Evolutionary conservation across 192 early-diverging fungal species (phyloP), one percentile per base, ranked within the genome.

Genomic region (Coemansia sp.): DNA sequence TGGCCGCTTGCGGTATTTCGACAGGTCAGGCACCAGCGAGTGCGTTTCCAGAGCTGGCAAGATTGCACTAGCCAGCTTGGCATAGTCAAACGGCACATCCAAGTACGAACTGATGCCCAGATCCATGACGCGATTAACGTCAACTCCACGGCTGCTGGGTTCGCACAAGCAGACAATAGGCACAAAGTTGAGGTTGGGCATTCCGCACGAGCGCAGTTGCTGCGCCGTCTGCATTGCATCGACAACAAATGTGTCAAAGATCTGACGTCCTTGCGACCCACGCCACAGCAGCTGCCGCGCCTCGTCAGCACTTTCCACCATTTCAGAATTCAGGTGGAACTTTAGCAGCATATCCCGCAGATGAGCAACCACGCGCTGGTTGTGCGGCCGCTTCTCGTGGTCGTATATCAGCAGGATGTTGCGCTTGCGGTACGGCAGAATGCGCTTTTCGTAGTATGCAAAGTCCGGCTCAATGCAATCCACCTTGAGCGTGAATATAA

Each of bases 401-500:
- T 81, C 83, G 49, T 86, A 84, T 55, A 90, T 68, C 16, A 83
- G 85, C 28, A 90, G 76, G 18, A 90, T 68, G 57, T 85, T 79
- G 47, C 86, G 82, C 60, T 84, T 84, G 46, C 74, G 52, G 52
- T 86, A 87, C 4, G 83, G 86, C 59, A 70, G 63, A n/a, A 77
- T 61, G 39, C 74, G 74, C 59, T 61, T 60, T 59, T 70, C 68
- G 35, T 60, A 70, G 60, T 63, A 61, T 35, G 46, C 40, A 63
- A 70, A 70, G 47, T 61, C 55, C 0, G 63, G 63, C 30, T 80
- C 66, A 28, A 66, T 50, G 31, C 48, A 44, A 20, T 68, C 81
- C 31, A 87, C 69, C 38, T 81, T 79, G 40, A 85, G 66, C 2
- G 87, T 90, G 51, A 93, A 90, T 67, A 77, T 87, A 75, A 93